Conservation (phyloP, 306 rosid genomes). For the Begonia loranthoides region DNA sequence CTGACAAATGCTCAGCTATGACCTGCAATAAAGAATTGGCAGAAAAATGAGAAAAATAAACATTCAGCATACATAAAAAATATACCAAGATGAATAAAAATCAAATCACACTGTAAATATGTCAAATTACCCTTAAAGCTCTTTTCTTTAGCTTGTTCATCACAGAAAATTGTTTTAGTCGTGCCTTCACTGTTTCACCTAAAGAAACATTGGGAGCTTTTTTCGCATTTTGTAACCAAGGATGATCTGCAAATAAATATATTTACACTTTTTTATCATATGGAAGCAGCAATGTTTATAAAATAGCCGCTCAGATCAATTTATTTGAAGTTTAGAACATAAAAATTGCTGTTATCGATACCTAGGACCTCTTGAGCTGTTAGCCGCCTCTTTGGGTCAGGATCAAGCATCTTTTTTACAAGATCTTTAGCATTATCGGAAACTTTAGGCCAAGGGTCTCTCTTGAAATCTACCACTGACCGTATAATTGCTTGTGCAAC, state of each 20-base stretch:
- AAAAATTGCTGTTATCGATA: conserved; percentile 19
- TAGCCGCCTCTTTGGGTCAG: conserved; percentile 68
- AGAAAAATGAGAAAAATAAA: not conserved
- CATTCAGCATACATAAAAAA: not conserved
- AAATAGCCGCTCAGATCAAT: not conserved
- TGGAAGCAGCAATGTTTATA: not conserved
- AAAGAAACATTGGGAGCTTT: conserved; percentile 89
- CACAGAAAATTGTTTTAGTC: conserved; percentile 87
- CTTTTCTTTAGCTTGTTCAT: conserved; percentile 99
- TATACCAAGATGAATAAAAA: not conserved
- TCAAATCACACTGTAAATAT: conserved; percentile 6
- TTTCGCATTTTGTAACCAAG: conserved; percentile 85
- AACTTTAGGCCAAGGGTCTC: conserved; percentile 98
- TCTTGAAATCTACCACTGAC: conserved; percentile 72
- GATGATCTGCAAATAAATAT: conserved; percentile 52
- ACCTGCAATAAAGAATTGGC: conserved; percentile 40
- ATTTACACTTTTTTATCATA: not conserved
- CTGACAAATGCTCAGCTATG: conserved; percentile 85
- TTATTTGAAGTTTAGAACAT: not conserved
- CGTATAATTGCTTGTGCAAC: conserved; percentile 95
- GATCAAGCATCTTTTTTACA: conserved; percentile 92
- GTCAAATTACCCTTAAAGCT: conserved; percentile 69
- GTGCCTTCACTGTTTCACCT: conserved; percentile 88
- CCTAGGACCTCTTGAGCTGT: conserved; percentile 87
- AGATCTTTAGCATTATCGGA: conserved; percentile 96